Evolutionary conservation across 2,329 filamentous ascomycete species (phyloP).

Genomic region (Uncinocarpus reesii): DNA sequence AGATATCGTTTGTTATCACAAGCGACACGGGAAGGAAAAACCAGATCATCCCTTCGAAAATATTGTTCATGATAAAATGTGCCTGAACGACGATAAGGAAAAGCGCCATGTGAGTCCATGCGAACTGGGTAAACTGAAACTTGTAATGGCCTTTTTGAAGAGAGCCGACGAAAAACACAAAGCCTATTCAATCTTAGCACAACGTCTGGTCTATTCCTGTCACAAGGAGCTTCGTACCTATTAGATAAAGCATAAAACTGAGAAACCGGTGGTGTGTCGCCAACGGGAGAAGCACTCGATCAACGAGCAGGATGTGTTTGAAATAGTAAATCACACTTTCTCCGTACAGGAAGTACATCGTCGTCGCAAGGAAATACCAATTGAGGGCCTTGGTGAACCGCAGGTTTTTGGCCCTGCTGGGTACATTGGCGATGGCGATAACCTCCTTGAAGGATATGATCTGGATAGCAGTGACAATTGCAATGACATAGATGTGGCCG

Average conservation of each 20-base stretch:
- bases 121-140: constrained; percentile 98
- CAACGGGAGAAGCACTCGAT: constrained; percentile 82
- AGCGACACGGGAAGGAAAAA: constrained; percentile 92
- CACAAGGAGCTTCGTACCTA: constrained; percentile 52
- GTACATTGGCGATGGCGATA: constrained; percentile 92
- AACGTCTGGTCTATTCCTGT: neutral
- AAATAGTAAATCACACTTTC: constrained; percentile 99
- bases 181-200: constrained; percentile 49
- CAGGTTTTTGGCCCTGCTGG: constrained; percentile 78
- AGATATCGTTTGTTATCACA: constrained; percentile 98
- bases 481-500: constrained; percentile 94
- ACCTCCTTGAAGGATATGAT: constrained; percentile 99
- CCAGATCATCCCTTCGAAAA: constrained; percentile 99
- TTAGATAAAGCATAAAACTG: constrained; percentile 94
- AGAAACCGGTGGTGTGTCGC: constrained; percentile 98
- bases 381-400: constrained; percentile 93
- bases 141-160: constrained; percentile 92
- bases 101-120: constrained; percentile 98
- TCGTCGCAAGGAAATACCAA: constrained; percentile 98
- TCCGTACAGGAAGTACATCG: constrained; percentile 98
- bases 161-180: constrained; percentile 94
- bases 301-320: constrained; percentile 94
- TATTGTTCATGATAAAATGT: constrained; percentile 99
- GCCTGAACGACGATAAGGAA: constrained; percentile 96
- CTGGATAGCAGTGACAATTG: constrained; percentile 83